Percentiles rank a stretch among this genome's conserved stretches.
Conservation (phyloP, 129 eudicot genomes). For the Flaveria sonorensis region DNA sequence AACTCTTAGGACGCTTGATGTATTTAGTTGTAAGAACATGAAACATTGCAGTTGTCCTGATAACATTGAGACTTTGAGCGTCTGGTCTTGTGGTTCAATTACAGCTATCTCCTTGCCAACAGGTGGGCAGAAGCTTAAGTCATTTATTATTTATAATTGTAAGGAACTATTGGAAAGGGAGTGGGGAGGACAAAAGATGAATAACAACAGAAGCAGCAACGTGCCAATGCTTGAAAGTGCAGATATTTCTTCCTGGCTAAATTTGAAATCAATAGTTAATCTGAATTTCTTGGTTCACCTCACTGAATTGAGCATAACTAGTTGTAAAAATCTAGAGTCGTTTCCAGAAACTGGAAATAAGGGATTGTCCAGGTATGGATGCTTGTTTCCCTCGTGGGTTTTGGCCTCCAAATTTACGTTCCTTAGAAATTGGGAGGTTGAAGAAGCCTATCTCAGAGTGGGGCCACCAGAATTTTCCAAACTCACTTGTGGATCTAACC, state of each 20-base stretch:
- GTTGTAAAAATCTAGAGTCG: background rate
- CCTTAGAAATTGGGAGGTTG: background rate
- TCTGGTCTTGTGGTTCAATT: background rate
- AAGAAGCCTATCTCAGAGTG: slow-evolving; percentile 9
- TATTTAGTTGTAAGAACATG: background rate
- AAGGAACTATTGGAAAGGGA: background rate
- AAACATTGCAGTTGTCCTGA: background rate
- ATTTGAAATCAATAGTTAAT: background rate
- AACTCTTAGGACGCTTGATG: background rate
- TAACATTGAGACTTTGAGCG: background rate
- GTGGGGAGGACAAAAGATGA: background rate
- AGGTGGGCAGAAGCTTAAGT: background rate
- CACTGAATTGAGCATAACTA: background rate
- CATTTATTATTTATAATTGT: background rate
- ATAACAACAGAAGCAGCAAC: background rate
- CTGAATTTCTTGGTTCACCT: slow-evolving; percentile 9
- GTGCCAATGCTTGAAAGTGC: background rate
- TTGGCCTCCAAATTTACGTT: slow-evolving; percentile 25
- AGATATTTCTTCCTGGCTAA: background rate
- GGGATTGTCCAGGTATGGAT: background rate
- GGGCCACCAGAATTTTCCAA: slow-evolving; percentile 27
- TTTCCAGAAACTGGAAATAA: background rate
- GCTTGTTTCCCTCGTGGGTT: background rate
- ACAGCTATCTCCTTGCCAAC: background rate
- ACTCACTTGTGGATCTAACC: background rate